These are phyloP conservation scores for Penicillium egyptiacum DNA, from an alignment of 495 filamentous ascomycete genomes.

Conservation along the genomic window DNA sequence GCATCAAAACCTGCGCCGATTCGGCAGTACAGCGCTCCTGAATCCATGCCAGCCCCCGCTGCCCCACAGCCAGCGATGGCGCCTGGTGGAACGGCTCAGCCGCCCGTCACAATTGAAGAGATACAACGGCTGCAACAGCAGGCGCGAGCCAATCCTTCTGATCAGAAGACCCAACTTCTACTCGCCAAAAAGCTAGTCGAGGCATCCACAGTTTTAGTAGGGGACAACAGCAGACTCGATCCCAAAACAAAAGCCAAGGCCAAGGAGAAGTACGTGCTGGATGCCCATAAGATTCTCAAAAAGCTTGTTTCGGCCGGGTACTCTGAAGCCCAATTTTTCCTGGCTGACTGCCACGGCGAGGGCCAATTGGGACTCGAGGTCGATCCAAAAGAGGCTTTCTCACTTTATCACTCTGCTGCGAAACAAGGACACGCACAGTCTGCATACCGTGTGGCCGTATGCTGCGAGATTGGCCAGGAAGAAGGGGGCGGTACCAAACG, in stretches of 20 bases:
- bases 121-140: constrained; percentile 68
- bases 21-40: constrained; percentile 61
- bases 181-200: constrained; percentile 86
- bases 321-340: constrained; percentile 87
- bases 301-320: constrained; percentile 69
- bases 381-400: constrained; percentile 88
- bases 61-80: constrained; percentile 32
- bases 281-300: constrained; percentile 87
- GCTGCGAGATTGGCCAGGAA: constrained; percentile 94
- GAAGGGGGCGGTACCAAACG: constrained; percentile 88
- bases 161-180: constrained; percentile 66
- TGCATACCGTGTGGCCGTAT: constrained; percentile 94
- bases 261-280: constrained; percentile 78
- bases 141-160: constrained; percentile 67
- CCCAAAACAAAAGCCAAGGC: constrained; percentile 69
- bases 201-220: constrained; percentile 73
- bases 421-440: constrained; percentile 82
- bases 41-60: constrained; percentile 32
- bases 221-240: constrained; percentile 68
- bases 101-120: constrained; percentile 74
- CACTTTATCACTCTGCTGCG: constrained; percentile 88
- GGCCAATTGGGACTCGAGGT: constrained; percentile 67
- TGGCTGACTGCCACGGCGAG: constrained; percentile 86
- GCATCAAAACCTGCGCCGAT: constrained; percentile 66
- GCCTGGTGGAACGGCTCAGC: constrained; percentile 28